These are phyloP conservation scores for Suillus paluster DNA, from an alignment of 768 basidiomycete species.

Conservation along the genomic window DNA sequence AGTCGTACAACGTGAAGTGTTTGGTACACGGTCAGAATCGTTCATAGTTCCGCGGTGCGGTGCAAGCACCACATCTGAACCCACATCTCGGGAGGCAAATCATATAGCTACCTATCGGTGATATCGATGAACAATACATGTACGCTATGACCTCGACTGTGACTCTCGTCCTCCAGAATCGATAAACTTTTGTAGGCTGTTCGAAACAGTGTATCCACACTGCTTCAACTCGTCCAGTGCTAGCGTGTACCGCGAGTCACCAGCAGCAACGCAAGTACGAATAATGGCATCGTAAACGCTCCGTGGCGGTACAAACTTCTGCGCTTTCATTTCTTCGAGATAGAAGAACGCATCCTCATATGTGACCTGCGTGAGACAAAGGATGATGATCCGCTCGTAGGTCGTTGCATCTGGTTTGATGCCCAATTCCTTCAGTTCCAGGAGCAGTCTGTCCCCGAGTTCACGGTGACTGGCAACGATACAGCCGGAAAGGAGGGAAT, in stretches of 20 bases:
- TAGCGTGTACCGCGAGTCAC: conserved; percentile 65
- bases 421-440: conserved; percentile 63
- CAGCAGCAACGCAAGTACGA: conserved; percentile 54
- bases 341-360: conserved; percentile 92
- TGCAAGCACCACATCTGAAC: not conserved
- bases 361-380: conserved; percentile 69
- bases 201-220: conserved; percentile 51
- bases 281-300: conserved; percentile 64
- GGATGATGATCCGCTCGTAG: conserved; percentile 67
- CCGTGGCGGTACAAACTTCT: conserved; percentile 54
- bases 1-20: not conserved
- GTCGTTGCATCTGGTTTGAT: conserved; percentile 62
- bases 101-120: no score
- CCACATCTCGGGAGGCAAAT: not conserved
- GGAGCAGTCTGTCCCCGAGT: conserved; percentile 68
- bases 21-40: not conserved
- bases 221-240: conserved; percentile 75
- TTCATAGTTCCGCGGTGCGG: not conserved
- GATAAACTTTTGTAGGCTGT: conserved; percentile 37
- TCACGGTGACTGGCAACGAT: conserved; percentile 59
- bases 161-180: conserved; percentile 26
- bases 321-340: conserved; percentile 85
- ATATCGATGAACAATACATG: not conserved
- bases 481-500: conserved; percentile 70
- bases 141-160: not conserved